These are phyloP conservation scores for Puccinia coronata DNA, from an alignment of 1,284 basidiomycete species.

Conservation along the genomic window DNA sequence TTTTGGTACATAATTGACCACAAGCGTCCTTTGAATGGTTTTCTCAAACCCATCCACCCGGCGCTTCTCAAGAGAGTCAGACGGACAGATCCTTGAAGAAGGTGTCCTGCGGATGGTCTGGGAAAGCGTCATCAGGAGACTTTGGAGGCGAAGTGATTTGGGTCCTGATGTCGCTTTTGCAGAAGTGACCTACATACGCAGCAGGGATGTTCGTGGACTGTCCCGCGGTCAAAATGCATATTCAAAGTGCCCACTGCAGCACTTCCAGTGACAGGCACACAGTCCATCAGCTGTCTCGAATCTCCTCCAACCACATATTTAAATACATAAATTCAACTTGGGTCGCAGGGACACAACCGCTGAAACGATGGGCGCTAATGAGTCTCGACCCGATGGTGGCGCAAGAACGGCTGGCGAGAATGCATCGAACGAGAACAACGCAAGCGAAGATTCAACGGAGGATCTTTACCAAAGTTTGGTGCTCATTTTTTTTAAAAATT, in stretches of 20 bases:
- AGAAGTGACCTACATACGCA: too few species aligned
- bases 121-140: too few species aligned
- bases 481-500: slow-evolving; percentile 10
- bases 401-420: neutral
- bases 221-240: neutral
- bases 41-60: too few species aligned
- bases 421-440: neutral
- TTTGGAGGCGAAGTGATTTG: too few species aligned
- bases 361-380: slow-evolving; percentile 22
- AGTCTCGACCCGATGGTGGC: slow-evolving; percentile 14
- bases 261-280: neutral
- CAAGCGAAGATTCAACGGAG: slow-evolving; percentile 15
- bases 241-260: neutral
- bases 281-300: neutral
- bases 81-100: too few species aligned
- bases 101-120: too few species aligned
- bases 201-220: neutral
- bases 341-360: neutral
- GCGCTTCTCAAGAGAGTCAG: too few species aligned
- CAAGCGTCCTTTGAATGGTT: too few species aligned
- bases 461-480: slow-evolving; percentile 40
- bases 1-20: too few species aligned
- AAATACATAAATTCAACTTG: too few species aligned
- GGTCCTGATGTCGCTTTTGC: too few species aligned
- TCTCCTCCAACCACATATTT: neutral